Base-by-base conservation (phyloP, 352 stramenopile genomes). In the Nothophytophthora sp. region DNA sequence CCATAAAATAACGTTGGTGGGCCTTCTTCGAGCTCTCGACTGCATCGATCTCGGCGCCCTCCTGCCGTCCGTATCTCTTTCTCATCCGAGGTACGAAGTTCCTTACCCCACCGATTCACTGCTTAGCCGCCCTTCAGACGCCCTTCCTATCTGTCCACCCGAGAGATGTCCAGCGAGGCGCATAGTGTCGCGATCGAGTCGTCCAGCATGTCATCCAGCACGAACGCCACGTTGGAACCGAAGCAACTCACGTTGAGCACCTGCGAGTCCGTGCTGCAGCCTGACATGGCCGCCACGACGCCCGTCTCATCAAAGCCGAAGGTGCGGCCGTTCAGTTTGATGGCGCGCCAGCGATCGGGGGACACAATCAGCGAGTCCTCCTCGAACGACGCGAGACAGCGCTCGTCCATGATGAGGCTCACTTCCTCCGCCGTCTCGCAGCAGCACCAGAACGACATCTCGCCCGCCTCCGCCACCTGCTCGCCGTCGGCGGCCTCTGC, bases 191-290 rank as follows among this genome's bases (percentile, higher is more conserved):
- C 72, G 41, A 95, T 66, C 1, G 80, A 85, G 36, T 84, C 73
- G 38, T 90, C 77, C 22, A 95, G 62, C 50, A 81, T 76, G 45
- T 89, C 66, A n/a, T 92, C 82, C 10, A 95, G 63, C 35, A 95
- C 84, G 30, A 95, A 86, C 35, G 80, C 73, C 12, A 92, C 76
- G 55, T 95, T 95, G 22, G 81, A 91, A 29, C 73, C 80, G 42
- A 90, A 95, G 35, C 77, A 91, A n/a, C 75, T 88, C 41, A 95
- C 78, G 47, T 95, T 95, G 32, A 95, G 80, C 41, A 95, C 81
- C 50, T 94, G 84, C 2, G 75, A 82, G 19, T 95, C 72, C 6
- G 84, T 86, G 45, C 68, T 75, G 50, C 88, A 92, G 10, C 68
- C 76, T 5, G 84, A 95, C 86, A 96, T 96, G 24, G 79, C 83